Percentiles rank a stretch among this genome's conserved stretches.
phyloP scores from a whole-genome alignment of 2,329 filamentous ascomycete species.

The Penicillium italicum region DNA sequence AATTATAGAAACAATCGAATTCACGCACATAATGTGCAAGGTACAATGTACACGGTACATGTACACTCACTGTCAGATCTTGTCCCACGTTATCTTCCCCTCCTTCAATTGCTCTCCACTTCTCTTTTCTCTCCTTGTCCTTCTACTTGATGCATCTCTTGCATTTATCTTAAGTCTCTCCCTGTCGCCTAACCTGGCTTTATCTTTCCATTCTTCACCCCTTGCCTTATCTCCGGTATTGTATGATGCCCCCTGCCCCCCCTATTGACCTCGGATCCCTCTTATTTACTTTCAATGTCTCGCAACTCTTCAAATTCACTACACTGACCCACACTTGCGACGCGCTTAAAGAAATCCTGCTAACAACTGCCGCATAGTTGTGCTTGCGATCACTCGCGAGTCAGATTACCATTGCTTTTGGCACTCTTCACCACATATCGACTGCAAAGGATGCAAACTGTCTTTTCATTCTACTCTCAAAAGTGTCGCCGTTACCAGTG shows the following conservation, averaged over 20 bases:
- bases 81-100: slow-evolving; percentile 13
- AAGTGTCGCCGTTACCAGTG: neutral
- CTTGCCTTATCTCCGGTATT: slow-evolving; percentile 15
- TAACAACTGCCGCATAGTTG: neutral
- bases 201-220: slow-evolving; percentile 10
- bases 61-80: slow-evolving; percentile 1
- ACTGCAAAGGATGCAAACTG: slow-evolving; percentile 23
- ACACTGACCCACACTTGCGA: neutral
- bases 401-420: neutral
- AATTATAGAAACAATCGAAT: neutral
- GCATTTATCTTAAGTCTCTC: neutral
- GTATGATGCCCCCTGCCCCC: slow-evolving; percentile 6
- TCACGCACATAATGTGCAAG: slow-evolving; percentile 1
- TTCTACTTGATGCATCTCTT: neutral
- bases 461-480: neutral
- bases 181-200: neutral
- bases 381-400: neutral
- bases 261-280: slow-evolving; percentile 1
- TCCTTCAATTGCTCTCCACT: slow-evolving; percentile 4
- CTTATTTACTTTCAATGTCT: slow-evolving; percentile 3
- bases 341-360: neutral
- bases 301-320: neutral
- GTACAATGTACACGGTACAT: neutral
- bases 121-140: slow-evolving; percentile 1
- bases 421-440: neutral